Percentiles rank a stretch among this genome's conserved stretches.
These are phyloP conservation scores for Leishmania aethiopica DNA, from an alignment of 208 protist species.

Conservation along the genomic window DNA sequence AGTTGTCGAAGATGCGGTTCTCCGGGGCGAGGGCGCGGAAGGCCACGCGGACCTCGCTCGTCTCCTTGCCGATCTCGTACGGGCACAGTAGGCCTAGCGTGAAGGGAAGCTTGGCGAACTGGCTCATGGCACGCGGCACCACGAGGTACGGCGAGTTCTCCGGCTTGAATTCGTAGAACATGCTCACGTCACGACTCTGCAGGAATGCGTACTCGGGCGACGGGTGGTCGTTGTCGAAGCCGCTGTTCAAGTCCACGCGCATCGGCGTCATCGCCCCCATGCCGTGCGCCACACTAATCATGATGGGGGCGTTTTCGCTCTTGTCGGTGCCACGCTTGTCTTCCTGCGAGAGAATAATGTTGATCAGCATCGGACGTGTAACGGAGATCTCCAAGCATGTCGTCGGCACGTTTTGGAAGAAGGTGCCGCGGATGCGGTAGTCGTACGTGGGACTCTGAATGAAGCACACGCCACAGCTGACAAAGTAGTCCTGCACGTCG, in stretches of 20 bases:
- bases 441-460: slow-evolving; percentile 68
- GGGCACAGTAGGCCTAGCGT: slow-evolving; percentile 60
- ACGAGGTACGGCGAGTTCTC: slow-evolving; percentile 84
- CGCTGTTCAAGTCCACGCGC: slow-evolving; percentile 73
- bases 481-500: slow-evolving; percentile 75
- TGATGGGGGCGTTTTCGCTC: slow-evolving; percentile 65
- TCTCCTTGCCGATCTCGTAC: slow-evolving; percentile 58
- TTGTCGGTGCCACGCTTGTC: slow-evolving; percentile 76
- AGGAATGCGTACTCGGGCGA: slow-evolving; percentile 73
- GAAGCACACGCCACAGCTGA: slow-evolving; percentile 79
- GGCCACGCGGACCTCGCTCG: slow-evolving; percentile 52
- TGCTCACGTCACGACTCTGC: slow-evolving; percentile 68
- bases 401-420: slow-evolving; percentile 70
- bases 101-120: slow-evolving; percentile 57
- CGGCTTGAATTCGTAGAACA: slow-evolving; percentile 81
- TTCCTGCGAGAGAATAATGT: slow-evolving; percentile 73
- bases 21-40: slow-evolving; percentile 67
- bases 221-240: slow-evolving; percentile 81
- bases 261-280: slow-evolving; percentile 47
- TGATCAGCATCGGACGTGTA: slow-evolving; percentile 41
- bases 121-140: slow-evolving; percentile 67
- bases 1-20: slow-evolving; percentile 77
- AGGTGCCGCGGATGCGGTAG: slow-evolving; percentile 80
- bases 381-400: slow-evolving; percentile 75
- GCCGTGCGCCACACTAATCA: slow-evolving; percentile 82